Evolutionary conservation across 306 rosid species (phyloP), one percentile per base, ranked within the genome.

Genomic region (Cucumis melo): DNA sequence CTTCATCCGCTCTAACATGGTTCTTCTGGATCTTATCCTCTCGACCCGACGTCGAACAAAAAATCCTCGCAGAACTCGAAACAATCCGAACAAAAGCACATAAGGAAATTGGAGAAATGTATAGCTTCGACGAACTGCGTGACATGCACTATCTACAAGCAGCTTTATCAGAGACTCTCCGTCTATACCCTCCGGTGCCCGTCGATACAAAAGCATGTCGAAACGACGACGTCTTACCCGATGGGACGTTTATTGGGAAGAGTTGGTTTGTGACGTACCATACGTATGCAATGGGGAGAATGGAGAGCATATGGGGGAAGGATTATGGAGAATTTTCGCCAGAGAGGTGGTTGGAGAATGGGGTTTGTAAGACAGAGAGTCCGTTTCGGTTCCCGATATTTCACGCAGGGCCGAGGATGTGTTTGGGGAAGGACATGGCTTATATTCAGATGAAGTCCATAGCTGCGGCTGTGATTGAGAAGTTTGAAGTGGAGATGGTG

Each of bases 401-500:
- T 17, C 92, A 92, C 12, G 94, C 81, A 1, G 90, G 98, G 27
- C 91, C 91, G 0, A 86, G 98, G 19, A 74, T 87, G 85, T 92
- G 96, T 38, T 61, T 92, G 0, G 96, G 98, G 1, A 90, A 89
- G 16, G 94, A 90, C 1, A 70, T 90, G 92, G 94, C 92, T 3
- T 87, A 85, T 15, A 86, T 87, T 79, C 98, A 92, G 82, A 92
- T 92, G 98, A 92, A 92, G 84, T 87, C 81, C 1, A 89, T 92
- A 2, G 91, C 86, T 0, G 94, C 96, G 1, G 67, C 90, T 0
- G 78, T 90, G 29, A 15, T 92, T 1, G 89, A 87, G 68, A 61
- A 36, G 76, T 92, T 86, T 78, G 86, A 84, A 58, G 36, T 90
- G 3, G 84, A 51, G 0, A 84, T 83, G 0, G 19, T 5, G 13